Evolutionary conservation across 2,329 filamentous ascomycete species (phyloP).

Genomic region (Cladobotryum mycophilum): DNA sequence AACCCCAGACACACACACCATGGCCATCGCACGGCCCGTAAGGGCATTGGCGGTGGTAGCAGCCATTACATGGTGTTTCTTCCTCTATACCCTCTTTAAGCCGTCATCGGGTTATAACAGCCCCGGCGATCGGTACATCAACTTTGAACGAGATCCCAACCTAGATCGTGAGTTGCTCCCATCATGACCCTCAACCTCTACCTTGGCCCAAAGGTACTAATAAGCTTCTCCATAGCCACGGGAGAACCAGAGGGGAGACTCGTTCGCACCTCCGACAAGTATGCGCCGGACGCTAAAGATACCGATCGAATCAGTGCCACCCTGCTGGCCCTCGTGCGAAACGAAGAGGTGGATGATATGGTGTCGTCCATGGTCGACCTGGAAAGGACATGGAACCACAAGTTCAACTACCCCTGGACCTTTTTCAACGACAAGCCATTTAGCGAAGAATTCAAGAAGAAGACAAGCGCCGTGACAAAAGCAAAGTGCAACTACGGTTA

Average conservation of each 20-base stretch:
- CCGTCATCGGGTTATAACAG: constrained; percentile 42
- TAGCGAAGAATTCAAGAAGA: constrained; percentile 82
- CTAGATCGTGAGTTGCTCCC: constrained; percentile 63
- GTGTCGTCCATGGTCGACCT: constrained; percentile 84
- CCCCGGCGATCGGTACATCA: constrained; percentile 38
- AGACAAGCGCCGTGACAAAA: constrained; percentile 75
- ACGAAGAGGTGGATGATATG: constrained; percentile 79
- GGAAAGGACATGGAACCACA: constrained; percentile 92
- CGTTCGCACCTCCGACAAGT: constrained; percentile 67
- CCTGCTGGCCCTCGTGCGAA: constrained; percentile 83
- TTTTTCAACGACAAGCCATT: constrained; percentile 98
- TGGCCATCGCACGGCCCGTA: constrained; percentile 82
- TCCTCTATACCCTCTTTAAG: constrained; percentile 69
- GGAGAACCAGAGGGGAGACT: constrained; percentile 75
- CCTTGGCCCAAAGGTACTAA: constrained; percentile 14
- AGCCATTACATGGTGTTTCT: constrained; percentile 68
- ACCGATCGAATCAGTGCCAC: constrained; percentile 89
- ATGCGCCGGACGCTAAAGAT: constrained; percentile 67
- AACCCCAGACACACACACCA: constrained; percentile 34
- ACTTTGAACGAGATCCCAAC: constrained; percentile 75
- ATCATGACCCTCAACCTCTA: background rate
- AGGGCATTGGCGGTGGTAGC: constrained; percentile 69
- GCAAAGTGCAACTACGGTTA: constrained; percentile 73
- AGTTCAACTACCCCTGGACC: constrained; percentile 99
- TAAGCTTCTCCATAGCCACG: constrained; percentile 44